Conservation (phyloP, 129 eudicot species). For the Lactuca sativa region DNA sequence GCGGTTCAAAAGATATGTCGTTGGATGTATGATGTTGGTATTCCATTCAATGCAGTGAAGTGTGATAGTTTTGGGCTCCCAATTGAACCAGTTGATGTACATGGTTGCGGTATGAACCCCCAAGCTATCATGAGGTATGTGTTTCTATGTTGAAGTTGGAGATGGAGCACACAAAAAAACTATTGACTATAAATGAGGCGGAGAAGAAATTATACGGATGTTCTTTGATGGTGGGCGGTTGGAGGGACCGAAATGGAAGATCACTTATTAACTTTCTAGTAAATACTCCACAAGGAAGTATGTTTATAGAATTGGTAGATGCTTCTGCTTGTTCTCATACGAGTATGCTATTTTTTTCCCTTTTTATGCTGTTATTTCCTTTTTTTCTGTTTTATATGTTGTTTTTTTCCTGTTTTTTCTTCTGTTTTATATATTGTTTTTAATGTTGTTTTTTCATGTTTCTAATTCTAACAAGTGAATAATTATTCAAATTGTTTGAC, state of each 20-base stretch:
- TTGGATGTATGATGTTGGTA: slow-evolving; percentile 1
- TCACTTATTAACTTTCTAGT: not conserved
- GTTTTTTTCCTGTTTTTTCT: too few species aligned
- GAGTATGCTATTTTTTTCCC: too few species aligned
- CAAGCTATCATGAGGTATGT: not conserved
- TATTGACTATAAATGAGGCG: not conserved
- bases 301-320: not conserved
- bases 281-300: not conserved
- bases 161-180: not conserved
- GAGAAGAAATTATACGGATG: too few species aligned
- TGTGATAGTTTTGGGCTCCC: not conserved
- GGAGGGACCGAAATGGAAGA: not conserved
- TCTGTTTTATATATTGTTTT: too few species aligned
- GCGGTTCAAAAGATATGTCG: too few species aligned
- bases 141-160: not conserved
- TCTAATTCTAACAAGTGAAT: not conserved
- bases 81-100: not conserved
- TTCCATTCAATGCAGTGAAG: not conserved
- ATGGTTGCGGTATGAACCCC: not conserved
- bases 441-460: too few species aligned
- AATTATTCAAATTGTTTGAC: not conserved
- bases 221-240: not conserved
- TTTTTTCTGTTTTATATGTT: too few species aligned
- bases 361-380: too few species aligned
- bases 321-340: not conserved